Conservation (phyloP, 805 yeast species). For the Candida sonorensis region DNA sequence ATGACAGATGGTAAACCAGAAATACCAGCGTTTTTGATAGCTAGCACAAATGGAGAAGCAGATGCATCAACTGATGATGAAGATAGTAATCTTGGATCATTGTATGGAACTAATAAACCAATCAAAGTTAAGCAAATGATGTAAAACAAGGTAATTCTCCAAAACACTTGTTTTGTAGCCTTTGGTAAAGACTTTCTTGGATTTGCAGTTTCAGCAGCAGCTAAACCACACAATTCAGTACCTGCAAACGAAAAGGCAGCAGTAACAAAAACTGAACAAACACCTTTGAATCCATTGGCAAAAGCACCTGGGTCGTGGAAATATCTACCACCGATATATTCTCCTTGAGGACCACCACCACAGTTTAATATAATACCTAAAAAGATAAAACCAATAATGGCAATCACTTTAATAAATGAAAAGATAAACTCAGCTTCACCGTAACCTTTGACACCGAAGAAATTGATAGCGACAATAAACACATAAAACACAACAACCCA, state of each 20-base stretch:
- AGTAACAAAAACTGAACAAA: conserved; percentile 18
- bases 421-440: conserved; percentile 60
- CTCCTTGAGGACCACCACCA: conserved; percentile 57
- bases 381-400: conserved; percentile 54
- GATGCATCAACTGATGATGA: conserved; percentile 16
- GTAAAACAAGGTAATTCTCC: conserved; percentile 57
- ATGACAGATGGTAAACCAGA: conserved; percentile 30
- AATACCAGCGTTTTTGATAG: conserved; percentile 29
- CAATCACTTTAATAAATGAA: conserved; percentile 57
- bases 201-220: conserved; percentile 9
- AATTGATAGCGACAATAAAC: conserved; percentile 37
- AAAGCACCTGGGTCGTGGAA: conserved; percentile 32
- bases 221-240: conserved; percentile 7
- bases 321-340: conserved; percentile 39
- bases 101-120: conserved; percentile 57
- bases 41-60: conserved; percentile 36
- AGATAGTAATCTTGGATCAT: conserved; percentile 37
- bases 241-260: conserved; percentile 27
- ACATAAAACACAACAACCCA: conserved; percentile 50
- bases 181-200: conserved; percentile 5
- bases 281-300: conserved; percentile 46
- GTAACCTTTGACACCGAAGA: conserved; percentile 33
- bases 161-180: conserved; percentile 52
- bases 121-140: conserved; percentile 45
- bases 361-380: conserved; percentile 49